These are phyloP conservation scores for Xylaria sp. DNA, from an alignment of 2,329 filamentous ascomycete species.

Conservation along the genomic window DNA sequence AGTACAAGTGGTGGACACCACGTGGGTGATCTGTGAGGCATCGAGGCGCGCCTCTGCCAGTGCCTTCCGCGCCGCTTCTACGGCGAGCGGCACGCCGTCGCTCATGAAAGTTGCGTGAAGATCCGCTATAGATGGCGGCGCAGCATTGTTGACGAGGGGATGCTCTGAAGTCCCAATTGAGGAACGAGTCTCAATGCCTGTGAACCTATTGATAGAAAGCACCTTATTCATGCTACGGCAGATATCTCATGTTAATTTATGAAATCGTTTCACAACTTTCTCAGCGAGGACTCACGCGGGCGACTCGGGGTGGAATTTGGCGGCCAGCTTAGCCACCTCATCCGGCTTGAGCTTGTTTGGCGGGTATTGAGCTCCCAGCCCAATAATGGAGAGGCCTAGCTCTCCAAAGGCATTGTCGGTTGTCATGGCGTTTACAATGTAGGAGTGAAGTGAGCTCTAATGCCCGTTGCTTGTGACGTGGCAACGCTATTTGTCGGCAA, in stretches of 20 bases:
- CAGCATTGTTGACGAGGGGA: slow-evolving; percentile 62
- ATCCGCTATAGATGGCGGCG: slow-evolving; percentile 59
- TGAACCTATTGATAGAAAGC: slow-evolving; percentile 66
- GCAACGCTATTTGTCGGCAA: background rate
- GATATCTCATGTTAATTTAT: background rate
- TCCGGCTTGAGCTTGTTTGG: slow-evolving; percentile 57
- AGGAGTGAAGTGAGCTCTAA: background rate
- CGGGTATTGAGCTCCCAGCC: slow-evolving; percentile 65
- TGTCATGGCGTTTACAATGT: slow-evolving; percentile 45
- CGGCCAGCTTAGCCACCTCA: slow-evolving; percentile 57
- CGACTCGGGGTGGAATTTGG: slow-evolving; percentile 64
- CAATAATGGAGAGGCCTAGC: slow-evolving; percentile 65
- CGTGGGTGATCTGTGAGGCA: slow-evolving; percentile 64
- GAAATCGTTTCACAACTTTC: background rate
- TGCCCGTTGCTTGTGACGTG: background rate
- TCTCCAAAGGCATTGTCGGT: slow-evolving; percentile 51
- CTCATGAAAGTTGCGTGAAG: slow-evolving; percentile 61
- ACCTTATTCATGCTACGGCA: slow-evolving; percentile 64
- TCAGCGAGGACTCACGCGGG: slow-evolving; percentile 55
- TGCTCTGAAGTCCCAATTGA: slow-evolving; percentile 67
- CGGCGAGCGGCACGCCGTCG: slow-evolving; percentile 63
- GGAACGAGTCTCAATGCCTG: slow-evolving; percentile 67
- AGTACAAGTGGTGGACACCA: slow-evolving; percentile 72
- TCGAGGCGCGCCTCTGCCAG: slow-evolving; percentile 60
- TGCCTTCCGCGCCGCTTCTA: slow-evolving; percentile 60